Evolutionary conservation across 139 green algal genomes (phyloP), one percentile per base, ranked within the genome.

Genomic region (Coelastrella sp.): DNA sequence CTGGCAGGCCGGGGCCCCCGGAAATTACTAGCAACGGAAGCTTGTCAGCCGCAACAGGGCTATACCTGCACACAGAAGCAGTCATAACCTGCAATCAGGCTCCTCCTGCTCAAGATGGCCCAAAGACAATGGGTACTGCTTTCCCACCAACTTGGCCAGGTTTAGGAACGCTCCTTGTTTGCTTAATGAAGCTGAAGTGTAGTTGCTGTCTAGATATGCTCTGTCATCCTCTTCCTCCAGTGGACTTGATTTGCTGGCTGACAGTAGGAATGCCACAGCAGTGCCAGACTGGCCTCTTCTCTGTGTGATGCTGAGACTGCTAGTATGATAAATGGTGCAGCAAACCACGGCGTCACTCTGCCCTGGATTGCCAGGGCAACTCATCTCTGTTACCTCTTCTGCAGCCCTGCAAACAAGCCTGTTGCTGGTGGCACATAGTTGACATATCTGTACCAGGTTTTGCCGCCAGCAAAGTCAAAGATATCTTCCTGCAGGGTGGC

Each of bases 401-500:
- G 68, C 79, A 68, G 57, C 7, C 57, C 20, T 24, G 60, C 61
- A 27, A 85, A 72, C 19, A 88, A 78, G 7, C 65, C 65, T 49
- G 49, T 57, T 61, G 70, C 56, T 25, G 70, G 85, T 59, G 70
- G 70, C 22, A 82, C 12, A 25, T 89, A 89, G 86, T 90, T 90
- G 57, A 90, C 86, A 68, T 60, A 84, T 56, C 86, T 66, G 86
- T 79, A 90, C 86, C 86, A 90, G 7, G 75, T 90, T 60, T 82
- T 89, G 85, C 85, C 85, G 4, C 85, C 85, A 58, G 85, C 85
- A 83, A 74, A 89, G 27, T 75, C 35, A 17, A 89, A n/a, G 0
- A 89, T n/a, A 25, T 82, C 72, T 27, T 89, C 85, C 85, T 89
- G 85, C 85, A 89, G 25, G 35, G 35, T 49, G 35, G 35, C 35